phyloP scores from a whole-genome alignment of 1,284 basidiomycete genomes.

The Cryptococcus sp. region DNA sequence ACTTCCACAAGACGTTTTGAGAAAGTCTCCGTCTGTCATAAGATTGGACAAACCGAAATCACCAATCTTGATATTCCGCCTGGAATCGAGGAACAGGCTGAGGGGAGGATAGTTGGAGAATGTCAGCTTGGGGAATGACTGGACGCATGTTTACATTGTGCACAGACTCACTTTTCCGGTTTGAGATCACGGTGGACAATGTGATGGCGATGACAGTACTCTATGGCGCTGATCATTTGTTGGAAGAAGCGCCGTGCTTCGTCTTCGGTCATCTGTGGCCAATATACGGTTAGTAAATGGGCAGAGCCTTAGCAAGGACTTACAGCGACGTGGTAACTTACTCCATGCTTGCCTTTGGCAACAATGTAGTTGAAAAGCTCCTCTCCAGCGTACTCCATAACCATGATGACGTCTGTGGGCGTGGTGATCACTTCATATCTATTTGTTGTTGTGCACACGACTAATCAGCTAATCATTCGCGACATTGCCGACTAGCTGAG shows the following conservation, averaged over 20 bases:
- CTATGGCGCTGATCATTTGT: slow-evolving; percentile 92
- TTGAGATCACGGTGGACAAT: slow-evolving; percentile 96
- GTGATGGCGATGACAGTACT: slow-evolving; percentile 90
- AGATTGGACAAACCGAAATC: slow-evolving; percentile 94
- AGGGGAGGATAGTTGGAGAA: neutral
- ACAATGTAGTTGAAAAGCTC: slow-evolving; percentile 97
- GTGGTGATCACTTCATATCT: slow-evolving; percentile 96
- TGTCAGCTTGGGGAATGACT: neutral
- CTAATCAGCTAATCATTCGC: neutral
- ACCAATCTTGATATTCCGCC: slow-evolving; percentile 79
- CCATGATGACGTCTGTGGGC: slow-evolving; percentile 90
- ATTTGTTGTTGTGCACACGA: slow-evolving; percentile 3
- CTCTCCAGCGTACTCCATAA: slow-evolving; percentile 87
- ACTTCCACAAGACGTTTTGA: slow-evolving; percentile 91
- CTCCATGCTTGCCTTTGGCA: slow-evolving; percentile 63
- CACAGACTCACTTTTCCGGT: slow-evolving; percentile 78
- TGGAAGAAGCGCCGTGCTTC: slow-evolving; percentile 90
- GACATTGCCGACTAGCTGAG: slow-evolving; percentile 17
- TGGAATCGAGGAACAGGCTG: slow-evolving; percentile 57
- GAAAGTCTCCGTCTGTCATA: slow-evolving; percentile 90
- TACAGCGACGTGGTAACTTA: slow-evolving; percentile 18
- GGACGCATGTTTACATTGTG: slow-evolving; percentile 40
- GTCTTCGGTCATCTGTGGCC: slow-evolving; percentile 72
- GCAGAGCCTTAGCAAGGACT: neutral
- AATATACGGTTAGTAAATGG: neutral